Evolutionary conservation across 805 yeast genomes (phyloP).

Genomic region (Hanseniaspora thailandica): DNA sequence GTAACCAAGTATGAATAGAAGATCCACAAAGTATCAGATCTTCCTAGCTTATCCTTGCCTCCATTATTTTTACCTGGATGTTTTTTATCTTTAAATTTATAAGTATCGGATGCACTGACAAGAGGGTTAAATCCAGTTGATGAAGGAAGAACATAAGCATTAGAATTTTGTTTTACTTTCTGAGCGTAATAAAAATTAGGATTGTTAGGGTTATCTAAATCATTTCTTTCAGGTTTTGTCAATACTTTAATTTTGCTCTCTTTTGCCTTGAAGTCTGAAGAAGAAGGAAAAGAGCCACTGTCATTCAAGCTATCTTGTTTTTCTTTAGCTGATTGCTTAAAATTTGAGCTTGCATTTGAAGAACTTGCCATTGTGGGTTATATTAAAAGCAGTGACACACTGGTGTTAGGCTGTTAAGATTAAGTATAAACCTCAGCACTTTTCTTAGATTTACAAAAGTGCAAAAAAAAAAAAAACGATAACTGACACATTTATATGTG

Average conservation of each 20-base stretch:
- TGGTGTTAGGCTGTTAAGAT: background rate
- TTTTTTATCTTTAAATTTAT: background rate
- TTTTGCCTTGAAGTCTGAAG: conserved; percentile 25
- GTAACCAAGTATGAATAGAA: conserved; percentile 70
- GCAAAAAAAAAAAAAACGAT: background rate
- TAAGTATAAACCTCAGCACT: background rate
- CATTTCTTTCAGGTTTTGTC: conserved; percentile 74
- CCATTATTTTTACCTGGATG: conserved; percentile 15
- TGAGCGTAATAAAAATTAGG: conserved; percentile 72
- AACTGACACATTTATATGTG: too few species aligned
- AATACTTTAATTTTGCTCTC: conserved; percentile 38
- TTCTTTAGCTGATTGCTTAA: background rate
- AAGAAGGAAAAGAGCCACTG: background rate
- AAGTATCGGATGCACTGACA: background rate
- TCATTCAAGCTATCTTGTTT: background rate
- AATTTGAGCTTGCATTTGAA: background rate
- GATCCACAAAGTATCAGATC: conserved; percentile 49
- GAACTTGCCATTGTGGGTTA: background rate
- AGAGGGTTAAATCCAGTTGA: conserved; percentile 7
- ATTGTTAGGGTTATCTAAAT: conserved; percentile 49
- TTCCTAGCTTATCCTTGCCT: conserved; percentile 13
- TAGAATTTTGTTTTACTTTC: conserved; percentile 53
- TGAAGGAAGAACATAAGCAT: conserved; percentile 31
- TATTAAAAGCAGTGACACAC: background rate
- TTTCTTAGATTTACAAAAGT: background rate